phyloP scores from a whole-genome alignment of 139 green algal species.

The Edaphochlamys debaryana region DNA sequence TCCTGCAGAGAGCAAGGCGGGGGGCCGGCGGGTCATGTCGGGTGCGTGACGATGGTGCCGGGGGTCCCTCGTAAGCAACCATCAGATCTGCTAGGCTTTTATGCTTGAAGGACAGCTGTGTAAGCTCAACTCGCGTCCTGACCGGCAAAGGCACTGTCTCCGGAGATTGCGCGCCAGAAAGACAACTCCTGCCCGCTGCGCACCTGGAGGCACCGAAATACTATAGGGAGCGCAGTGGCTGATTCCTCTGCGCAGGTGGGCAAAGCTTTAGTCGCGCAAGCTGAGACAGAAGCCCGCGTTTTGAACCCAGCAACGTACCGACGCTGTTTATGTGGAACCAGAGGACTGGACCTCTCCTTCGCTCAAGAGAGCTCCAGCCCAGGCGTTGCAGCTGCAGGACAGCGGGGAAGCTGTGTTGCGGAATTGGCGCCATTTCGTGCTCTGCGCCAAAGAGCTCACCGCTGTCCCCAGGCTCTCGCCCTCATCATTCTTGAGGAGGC shows the following conservation, averaged over 20 bases:
- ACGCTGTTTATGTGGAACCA: slow-evolving; percentile 22
- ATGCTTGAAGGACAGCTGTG: background rate
- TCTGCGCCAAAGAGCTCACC: no score
- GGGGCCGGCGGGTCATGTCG: background rate
- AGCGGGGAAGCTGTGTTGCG: no score
- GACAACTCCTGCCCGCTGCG: no score
- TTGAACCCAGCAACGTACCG: background rate
- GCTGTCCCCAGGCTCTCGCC: no score
- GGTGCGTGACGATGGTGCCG: background rate
- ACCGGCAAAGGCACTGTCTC: no score
- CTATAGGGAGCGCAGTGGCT: slow-evolving; percentile 54
- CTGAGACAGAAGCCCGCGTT: background rate
- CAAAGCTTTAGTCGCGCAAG: background rate
- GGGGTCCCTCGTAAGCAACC: background rate
- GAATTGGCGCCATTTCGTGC: no score
- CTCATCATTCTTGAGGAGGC: no score
- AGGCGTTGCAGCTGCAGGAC: slow-evolving; percentile 31
- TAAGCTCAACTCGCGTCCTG: background rate
- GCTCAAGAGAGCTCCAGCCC: slow-evolving; percentile 12
- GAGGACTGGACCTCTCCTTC: slow-evolving; percentile 2
- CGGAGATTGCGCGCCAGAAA: no score
- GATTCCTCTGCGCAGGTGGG: slow-evolving; percentile 38
- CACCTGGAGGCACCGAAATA: slow-evolving; percentile 59
- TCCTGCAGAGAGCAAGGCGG: slow-evolving; percentile 45
- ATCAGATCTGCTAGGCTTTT: background rate